A percentile compares a stretch with the other conserved stretches of the same genome.
Conservation (phyloP, 768 basidiomycete species). For the Infundibulicybe gibba region DNA sequence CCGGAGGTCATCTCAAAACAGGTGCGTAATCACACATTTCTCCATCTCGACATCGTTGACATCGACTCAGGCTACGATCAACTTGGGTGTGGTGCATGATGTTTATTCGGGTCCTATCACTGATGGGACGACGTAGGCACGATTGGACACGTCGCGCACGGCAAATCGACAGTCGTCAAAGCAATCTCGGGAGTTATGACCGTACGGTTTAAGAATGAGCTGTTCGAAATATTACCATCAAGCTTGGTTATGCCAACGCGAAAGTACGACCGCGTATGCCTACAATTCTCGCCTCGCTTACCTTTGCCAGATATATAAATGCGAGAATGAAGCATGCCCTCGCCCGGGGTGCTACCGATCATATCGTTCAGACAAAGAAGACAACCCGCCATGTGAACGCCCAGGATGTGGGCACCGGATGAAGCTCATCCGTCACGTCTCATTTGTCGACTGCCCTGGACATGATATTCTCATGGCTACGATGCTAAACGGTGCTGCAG, state of each 20-base stretch:
- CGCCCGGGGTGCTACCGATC: conserved; percentile 93
- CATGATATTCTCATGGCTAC: conserved; percentile 99
- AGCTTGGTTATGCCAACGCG: conserved; percentile 98
- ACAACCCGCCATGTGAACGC: conserved; percentile 88
- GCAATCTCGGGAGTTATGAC: conserved; percentile 99
- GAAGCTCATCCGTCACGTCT: conserved; percentile 94
- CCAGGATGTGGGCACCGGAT: conserved; percentile 88
- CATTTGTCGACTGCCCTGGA: conserved; percentile 96
- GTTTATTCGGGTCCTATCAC: background rate
- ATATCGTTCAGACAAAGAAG: conserved; percentile 92
- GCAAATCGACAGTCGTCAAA: conserved; percentile 95
- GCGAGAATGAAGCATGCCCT: conserved; percentile 89
- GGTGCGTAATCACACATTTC: conserved; percentile 36
- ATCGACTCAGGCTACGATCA: conserved; percentile 83
- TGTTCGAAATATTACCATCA: conserved; percentile 99
- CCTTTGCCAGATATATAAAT: conserved; percentile 85
- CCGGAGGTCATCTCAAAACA: conserved; percentile 92
- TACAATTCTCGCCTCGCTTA: conserved; percentile 9
- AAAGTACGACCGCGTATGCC: conserved; percentile 56
- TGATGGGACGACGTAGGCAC: conserved; percentile 56
- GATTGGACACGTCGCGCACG: conserved; percentile 98
- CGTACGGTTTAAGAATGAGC: conserved; percentile 98
- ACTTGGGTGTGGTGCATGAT: conserved; percentile 59
- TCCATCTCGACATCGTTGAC: background rate
- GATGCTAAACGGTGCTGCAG: conserved; percentile 99